Conservation (phyloP, 148 eudicot genomes). For the Dianthus caryophyllus region DNA sequence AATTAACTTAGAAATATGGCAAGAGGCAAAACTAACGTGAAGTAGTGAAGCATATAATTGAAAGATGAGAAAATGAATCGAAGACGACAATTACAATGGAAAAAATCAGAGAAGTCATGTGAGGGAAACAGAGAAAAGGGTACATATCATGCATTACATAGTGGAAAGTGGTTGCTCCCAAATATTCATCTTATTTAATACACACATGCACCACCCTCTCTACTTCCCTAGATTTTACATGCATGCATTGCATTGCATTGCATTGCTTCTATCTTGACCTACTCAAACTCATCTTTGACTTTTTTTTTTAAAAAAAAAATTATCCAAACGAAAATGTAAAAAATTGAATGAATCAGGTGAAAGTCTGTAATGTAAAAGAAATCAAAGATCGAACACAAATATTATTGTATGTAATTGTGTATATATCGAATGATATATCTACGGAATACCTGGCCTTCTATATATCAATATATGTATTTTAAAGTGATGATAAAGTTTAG, state of each 20-base stretch:
- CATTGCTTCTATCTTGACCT: neutral
- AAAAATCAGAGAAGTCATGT: conserved; percentile 26
- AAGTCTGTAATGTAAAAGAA: too few species aligned
- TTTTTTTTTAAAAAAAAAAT: too few species aligned
- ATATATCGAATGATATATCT: too few species aligned
- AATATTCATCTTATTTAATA: conserved; percentile 13
- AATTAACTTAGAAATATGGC: conserved; percentile 5
- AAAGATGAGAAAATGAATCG: neutral
- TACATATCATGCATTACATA: conserved; percentile 24
- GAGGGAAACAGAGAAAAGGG: conserved; percentile 20
- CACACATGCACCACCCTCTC: neutral
- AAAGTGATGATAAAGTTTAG: too few species aligned
- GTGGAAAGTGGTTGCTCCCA: conserved; percentile 23
- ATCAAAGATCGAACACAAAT: too few species aligned
- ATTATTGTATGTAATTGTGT: too few species aligned
- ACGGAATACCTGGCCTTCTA: too few species aligned
- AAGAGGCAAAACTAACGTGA: conserved; percentile 15
- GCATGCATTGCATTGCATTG: neutral
- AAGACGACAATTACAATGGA: neutral
- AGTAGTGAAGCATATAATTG: conserved; percentile 1
- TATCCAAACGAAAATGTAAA: too few species aligned
- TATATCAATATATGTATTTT: too few species aligned
- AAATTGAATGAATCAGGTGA: too few species aligned
- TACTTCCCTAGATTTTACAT: neutral
- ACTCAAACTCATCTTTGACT: neutral